Conservation (phyloP, 495 filamentous ascomycete species). For the Cryomyces antarcticus region DNA sequence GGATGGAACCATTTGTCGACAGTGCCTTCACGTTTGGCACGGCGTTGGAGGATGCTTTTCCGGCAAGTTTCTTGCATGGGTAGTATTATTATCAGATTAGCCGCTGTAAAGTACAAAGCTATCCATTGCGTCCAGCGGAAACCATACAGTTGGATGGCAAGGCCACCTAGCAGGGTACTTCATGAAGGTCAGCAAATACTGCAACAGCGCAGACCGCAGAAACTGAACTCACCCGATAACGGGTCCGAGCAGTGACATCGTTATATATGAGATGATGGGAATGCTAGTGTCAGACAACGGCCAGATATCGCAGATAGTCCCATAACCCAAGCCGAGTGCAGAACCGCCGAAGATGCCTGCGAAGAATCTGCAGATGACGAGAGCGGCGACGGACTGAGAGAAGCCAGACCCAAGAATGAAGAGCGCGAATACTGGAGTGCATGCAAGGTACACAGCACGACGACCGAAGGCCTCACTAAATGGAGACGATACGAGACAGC, state of each 20-base stretch:
- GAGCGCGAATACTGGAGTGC: slow-evolving; percentile 30
- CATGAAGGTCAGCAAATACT: background rate
- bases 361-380: slow-evolving; percentile 23
- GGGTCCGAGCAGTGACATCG: slow-evolving; percentile 17
- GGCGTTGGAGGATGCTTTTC: slow-evolving; percentile 20
- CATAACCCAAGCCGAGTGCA: slow-evolving; percentile 23
- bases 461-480: slow-evolving; percentile 17
- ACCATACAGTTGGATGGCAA: slow-evolving; percentile 12
- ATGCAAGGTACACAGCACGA: slow-evolving; percentile 13
- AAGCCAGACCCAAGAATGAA: slow-evolving; percentile 34
- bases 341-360: slow-evolving; percentile 24
- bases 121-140: slow-evolving; percentile 25
- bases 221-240: slow-evolving; percentile 11
- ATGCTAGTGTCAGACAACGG: slow-evolving; percentile 14
- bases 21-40: slow-evolving; percentile 12
- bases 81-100: slow-evolving; percentile 16
- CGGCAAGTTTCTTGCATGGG: slow-evolving; percentile 23
- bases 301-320: slow-evolving; percentile 27
- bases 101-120: slow-evolving; percentile 14
- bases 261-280: slow-evolving; percentile 19
- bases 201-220: background rate
- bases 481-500: slow-evolving; percentile 17
- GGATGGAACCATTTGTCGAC: slow-evolving; percentile 5
- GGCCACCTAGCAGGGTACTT: slow-evolving; percentile 21
- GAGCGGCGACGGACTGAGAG: slow-evolving; percentile 13